Base-by-base conservation (phyloP, 306 rosid species). In the Cercis canadensis region DNA sequence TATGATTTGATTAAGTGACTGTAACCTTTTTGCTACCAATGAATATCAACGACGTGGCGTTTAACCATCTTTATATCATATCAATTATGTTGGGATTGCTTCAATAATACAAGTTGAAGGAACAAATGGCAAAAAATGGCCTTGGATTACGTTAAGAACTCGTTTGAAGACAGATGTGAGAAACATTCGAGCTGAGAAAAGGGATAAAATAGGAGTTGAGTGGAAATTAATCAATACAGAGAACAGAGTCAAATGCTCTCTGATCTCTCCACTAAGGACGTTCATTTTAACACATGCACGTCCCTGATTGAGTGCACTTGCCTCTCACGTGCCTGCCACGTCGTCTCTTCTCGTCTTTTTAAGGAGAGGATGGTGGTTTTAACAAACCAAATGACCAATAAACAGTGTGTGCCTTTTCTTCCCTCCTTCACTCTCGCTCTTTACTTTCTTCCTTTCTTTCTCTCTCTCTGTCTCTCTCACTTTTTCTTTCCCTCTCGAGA, bases 101-200 rank as follows among this genome's bases (percentile, higher is more conserved):
- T 45, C 41, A 19, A 37, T 24, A 58, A 8, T 55, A 66, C 50
- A 57, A 32, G 16, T 40, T 39, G 29, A 39, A 32, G 69, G 45
- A 24, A 24, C 29, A 24, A n/a, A n/a, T n/a, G n/a, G n/a, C n/a
- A n/a, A 24, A 24, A 24, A 24, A 24, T 24, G 29, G 29, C 3
- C 29, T 24, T 24, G 29, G 29, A 24, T 24, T 24, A 24, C 29
- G 29, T 3, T 24, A 24, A 24, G 29, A 24, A 24, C 29, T 24
- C 29, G 2, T 24, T 24, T 24, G 29, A 24, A n/a, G 69, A 73
- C 57, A 79, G 77, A 53, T 51, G 49, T 6, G 67, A 75, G 69
- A 88, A 86, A 87, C 88, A 86, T 86, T 86, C 86, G 81, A 77
- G 82, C 74, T 65, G 71, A 34, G 77, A 81, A 61, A 65, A 64